These are phyloP conservation scores for Brasenia schreberi DNA, from an alignment of 164 flowering plant species.

Conservation along the genomic window DNA sequence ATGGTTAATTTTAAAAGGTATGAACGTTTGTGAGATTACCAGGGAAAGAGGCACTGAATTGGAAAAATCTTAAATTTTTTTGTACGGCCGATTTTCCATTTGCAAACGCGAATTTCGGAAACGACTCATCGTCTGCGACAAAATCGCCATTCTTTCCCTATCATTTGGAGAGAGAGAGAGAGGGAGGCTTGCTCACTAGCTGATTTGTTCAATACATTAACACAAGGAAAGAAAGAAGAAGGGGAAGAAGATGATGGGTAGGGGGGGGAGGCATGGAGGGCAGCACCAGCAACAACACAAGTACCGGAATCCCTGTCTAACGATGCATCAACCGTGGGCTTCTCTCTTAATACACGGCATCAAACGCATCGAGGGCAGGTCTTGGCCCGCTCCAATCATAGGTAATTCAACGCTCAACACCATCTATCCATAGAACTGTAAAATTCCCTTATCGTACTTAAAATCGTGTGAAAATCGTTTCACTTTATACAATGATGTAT, in stretches of 20 bases:
- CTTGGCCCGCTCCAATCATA: slow-evolving; percentile 83
- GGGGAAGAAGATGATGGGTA: slow-evolving; percentile 5
- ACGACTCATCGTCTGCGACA: too few species aligned
- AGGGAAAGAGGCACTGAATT: too few species aligned
- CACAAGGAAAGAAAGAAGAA: not conserved
- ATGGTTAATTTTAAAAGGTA: too few species aligned
- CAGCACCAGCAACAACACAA: slow-evolving; percentile 12
- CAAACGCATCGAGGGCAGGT: slow-evolving; percentile 88
- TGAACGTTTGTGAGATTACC: too few species aligned
- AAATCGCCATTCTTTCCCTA: too few species aligned
- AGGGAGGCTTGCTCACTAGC: not conserved
- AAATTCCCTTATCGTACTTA: too few species aligned
- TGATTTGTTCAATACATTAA: not conserved
- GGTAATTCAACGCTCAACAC: slow-evolving; percentile 20
- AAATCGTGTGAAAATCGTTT: too few species aligned
- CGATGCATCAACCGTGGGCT: slow-evolving; percentile 99
- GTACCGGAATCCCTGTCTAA: slow-evolving; percentile 63
- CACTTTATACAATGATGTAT: too few species aligned
- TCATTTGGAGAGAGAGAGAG: not conserved
- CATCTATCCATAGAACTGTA: too few species aligned
- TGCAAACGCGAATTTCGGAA: too few species aligned
- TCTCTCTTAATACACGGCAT: slow-evolving; percentile 80
- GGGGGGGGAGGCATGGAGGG: slow-evolving; percentile 6
- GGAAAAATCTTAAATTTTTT: too few species aligned
- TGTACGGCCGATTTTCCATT: too few species aligned